phyloP scores from a whole-genome alignment of 1,139 yeast genomes.

The Yamadazyma jaroonii region DNA sequence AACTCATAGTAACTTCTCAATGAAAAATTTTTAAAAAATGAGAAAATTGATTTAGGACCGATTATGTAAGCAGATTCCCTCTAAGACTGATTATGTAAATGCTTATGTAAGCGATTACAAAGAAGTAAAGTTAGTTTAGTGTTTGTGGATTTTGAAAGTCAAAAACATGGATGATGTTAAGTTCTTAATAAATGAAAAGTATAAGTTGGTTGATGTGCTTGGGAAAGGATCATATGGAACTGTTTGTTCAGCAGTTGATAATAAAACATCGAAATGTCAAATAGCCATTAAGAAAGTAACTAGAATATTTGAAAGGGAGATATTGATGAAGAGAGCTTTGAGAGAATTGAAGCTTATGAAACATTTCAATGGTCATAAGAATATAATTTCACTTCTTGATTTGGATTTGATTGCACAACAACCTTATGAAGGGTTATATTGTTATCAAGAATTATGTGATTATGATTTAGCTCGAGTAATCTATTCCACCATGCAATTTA shows the following conservation, averaged over 20 bases:
- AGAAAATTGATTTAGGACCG: background rate
- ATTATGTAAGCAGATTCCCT: background rate
- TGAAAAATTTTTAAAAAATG: conserved; percentile 6
- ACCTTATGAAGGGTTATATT: conserved; percentile 83
- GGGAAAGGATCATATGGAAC: conserved; percentile 92
- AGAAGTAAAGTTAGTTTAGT: no score
- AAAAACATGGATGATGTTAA: background rate
- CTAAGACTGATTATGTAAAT: background rate
- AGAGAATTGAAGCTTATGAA: conserved; percentile 77
- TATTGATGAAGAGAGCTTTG: conserved; percentile 69
- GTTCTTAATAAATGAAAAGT: conserved; percentile 65
- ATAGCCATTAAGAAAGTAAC: conserved; percentile 80
- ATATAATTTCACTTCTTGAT: conserved; percentile 71
- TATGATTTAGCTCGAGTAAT: conserved; percentile 77
- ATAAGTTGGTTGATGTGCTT: conserved; percentile 58
- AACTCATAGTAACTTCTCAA: conserved; percentile 50
- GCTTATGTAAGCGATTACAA: conserved; percentile 1
- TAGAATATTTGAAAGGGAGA: conserved; percentile 61
- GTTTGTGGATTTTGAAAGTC: background rate
- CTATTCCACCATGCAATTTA: conserved; percentile 70
- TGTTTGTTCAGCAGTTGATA: conserved; percentile 79
- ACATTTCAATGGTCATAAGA: conserved; percentile 78
- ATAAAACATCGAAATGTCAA: conserved; percentile 12
- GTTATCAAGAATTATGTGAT: conserved; percentile 76
- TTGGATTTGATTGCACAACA: conserved; percentile 61